Evolutionary conservation across 2,329 filamentous ascomycete species (phyloP).

Genomic region (Zelopaecilomyces penicillatus): DNA sequence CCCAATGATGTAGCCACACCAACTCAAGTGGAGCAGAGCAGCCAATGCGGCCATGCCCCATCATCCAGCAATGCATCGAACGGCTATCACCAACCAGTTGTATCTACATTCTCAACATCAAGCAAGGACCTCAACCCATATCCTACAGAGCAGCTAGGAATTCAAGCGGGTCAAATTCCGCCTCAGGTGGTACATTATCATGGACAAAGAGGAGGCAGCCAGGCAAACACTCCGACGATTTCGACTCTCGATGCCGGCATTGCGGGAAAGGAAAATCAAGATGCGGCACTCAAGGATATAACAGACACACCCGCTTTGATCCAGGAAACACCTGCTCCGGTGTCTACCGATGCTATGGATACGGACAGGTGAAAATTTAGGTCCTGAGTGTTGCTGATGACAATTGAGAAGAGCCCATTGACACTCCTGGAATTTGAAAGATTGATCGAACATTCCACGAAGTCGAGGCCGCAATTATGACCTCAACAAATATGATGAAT

Average conservation of each 20-base stretch:
- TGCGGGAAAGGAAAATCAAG: conserved; percentile 41
- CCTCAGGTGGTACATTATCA: conserved; percentile 62
- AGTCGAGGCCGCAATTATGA: no score
- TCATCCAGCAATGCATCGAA: conserved; percentile 41
- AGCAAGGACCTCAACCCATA: conserved; percentile 63
- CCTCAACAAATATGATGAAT: no score
- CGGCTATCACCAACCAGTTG: conserved; percentile 59
- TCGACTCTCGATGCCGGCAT: conserved; percentile 39
- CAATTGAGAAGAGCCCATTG: no score
- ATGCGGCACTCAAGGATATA: conserved; percentile 32
- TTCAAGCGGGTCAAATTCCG: conserved; percentile 53
- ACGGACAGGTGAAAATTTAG: conserved; percentile 17
- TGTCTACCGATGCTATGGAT: conserved; percentile 12
- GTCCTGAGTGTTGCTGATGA: no score
- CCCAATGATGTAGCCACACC: conserved; percentile 52
- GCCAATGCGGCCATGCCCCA: conserved; percentile 38
- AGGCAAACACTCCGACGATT: conserved; percentile 55
- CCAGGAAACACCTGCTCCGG: no score
- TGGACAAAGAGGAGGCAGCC: conserved; percentile 58
- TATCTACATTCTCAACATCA: conserved; percentile 62
- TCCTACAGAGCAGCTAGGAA: conserved; percentile 55
- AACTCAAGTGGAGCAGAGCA: conserved; percentile 49
- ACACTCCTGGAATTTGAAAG: no score
- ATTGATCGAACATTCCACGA: no score
- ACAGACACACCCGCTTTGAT: conserved; percentile 12